A percentile compares a stretch with the other conserved stretches of the same genome.
Conservation (phyloP, 139 green algal species). For the Chlamydomonas applanata region DNA sequence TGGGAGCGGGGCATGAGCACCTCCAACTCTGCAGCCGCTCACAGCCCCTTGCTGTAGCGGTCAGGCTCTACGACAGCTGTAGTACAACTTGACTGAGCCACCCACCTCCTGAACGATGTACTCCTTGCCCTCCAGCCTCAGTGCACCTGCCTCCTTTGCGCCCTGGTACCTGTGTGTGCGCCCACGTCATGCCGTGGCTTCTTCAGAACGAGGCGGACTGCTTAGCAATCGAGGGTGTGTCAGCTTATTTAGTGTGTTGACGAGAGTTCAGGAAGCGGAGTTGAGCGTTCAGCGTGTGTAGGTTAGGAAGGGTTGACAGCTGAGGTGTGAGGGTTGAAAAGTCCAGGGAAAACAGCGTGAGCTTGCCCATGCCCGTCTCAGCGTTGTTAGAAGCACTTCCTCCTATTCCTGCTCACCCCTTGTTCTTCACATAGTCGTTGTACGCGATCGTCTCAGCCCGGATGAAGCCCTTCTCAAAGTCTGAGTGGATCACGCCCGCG, state of each 20-base stretch:
- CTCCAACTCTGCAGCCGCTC: background rate
- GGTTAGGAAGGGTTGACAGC: too few relatives aligned
- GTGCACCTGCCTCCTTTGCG: constrained; percentile 75
- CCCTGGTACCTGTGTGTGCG: constrained; percentile 16
- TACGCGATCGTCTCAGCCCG: constrained; percentile 86
- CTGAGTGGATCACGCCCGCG: constrained; percentile 91
- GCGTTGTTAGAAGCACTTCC: background rate
- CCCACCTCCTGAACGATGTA: constrained; percentile 89
- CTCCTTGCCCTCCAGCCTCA: constrained; percentile 95
- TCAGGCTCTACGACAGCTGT: too few relatives aligned
- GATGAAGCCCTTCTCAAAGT: constrained; percentile 97
- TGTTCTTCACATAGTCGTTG: constrained; percentile 70
- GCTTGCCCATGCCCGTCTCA: background rate
- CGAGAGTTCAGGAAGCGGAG: too few relatives aligned
- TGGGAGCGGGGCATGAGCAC: too few relatives aligned
- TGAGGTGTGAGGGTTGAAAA: too few relatives aligned
- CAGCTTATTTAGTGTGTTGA: background rate
- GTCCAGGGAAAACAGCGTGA: too few relatives aligned
- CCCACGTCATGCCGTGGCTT: too few relatives aligned
- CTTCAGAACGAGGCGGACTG: too few relatives aligned
- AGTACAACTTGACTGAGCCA: too few relatives aligned
- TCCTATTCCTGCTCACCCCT: constrained; percentile 29
- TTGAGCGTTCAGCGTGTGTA: too few relatives aligned
- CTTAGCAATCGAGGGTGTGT: too few relatives aligned
- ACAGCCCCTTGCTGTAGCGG: background rate